Conservation (phyloP, 805 yeast species). For the Candida nanaspora region DNA sequence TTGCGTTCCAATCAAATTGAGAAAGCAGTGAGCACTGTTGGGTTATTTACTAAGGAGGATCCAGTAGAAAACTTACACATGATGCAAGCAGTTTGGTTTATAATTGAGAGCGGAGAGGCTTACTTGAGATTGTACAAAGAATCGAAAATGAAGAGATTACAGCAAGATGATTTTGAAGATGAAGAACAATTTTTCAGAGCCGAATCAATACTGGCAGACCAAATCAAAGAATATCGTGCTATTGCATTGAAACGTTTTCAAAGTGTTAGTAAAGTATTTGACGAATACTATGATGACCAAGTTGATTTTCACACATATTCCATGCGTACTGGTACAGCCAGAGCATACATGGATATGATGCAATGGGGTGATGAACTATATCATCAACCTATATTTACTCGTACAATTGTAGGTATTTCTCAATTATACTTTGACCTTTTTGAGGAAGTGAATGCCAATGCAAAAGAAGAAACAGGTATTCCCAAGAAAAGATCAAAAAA, state of each 20-base stretch:
- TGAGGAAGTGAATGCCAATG: conserved; percentile 8
- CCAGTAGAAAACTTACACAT: conserved; percentile 73
- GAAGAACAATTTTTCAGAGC: conserved; percentile 23
- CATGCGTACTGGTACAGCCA: conserved; percentile 82
- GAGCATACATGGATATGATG: conserved; percentile 71
- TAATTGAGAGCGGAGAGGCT: conserved; percentile 79
- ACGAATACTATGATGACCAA: conserved; percentile 75
- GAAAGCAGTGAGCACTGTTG: conserved; percentile 65
- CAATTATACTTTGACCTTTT: conserved; percentile 41
- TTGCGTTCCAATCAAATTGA: conserved; percentile 69
- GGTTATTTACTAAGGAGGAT: conserved; percentile 81
- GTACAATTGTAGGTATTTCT: conserved; percentile 62
- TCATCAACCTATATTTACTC: conserved; percentile 61
- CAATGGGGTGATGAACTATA: conserved; percentile 78
- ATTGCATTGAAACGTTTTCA: conserved; percentile 73
- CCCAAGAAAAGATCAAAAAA: conserved; percentile 34
- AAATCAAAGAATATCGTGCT: conserved; percentile 46
- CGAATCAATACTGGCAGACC: conserved; percentile 34
- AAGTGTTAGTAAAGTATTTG: conserved; percentile 59
- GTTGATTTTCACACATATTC: conserved; percentile 92
- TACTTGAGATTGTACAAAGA: conserved; percentile 53
- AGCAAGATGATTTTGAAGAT: conserved; percentile 4
- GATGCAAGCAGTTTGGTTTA: conserved; percentile 90
- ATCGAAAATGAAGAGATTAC: conserved; percentile 13
- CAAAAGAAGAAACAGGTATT: conserved; percentile 2